Conservation (phyloP, 106 monocot species). For the Agapanthus africanus region DNA sequence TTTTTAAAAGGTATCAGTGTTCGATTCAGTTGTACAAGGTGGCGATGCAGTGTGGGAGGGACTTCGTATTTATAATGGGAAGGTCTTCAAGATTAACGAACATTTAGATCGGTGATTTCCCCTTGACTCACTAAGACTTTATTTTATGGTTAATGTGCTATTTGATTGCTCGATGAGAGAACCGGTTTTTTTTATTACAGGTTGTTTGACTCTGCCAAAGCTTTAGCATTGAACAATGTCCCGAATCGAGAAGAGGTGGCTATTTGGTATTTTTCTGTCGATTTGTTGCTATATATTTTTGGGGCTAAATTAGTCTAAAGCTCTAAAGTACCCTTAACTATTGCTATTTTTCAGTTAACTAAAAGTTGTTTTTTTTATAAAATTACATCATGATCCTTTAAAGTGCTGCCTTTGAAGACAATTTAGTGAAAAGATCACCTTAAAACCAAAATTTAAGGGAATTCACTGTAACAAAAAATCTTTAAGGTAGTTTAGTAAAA, state of each 20-base stretch:
- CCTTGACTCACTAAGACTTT: too few species aligned
- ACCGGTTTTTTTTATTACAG: conserved; percentile 16
- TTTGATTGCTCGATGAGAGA: neutral
- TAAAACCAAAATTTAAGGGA: too few species aligned
- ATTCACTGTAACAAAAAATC: too few species aligned
- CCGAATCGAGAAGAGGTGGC: conserved; percentile 70
- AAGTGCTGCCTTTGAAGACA: too few species aligned
- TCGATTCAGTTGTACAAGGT: conserved; percentile 99
- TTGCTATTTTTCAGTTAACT: too few species aligned
- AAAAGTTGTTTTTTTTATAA: too few species aligned
- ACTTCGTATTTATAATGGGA: conserved; percentile 79
- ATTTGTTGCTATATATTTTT: too few species aligned
- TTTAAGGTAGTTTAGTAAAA: too few species aligned
- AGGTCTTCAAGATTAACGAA: conserved; percentile 87
- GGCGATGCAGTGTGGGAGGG: conserved; percentile 99
- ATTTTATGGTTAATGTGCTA: neutral
- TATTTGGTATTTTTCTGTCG: neutral
- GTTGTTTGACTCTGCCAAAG: conserved; percentile 90
- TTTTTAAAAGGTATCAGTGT: conserved; percentile 74
- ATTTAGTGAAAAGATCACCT: too few species aligned
- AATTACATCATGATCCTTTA: too few species aligned
- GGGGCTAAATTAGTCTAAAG: too few species aligned
- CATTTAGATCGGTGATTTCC: conserved; percentile 81
- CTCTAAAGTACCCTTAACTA: too few species aligned
- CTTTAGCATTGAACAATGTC: conserved; percentile 83